Evolutionary conservation across 1,139 yeast genomes (phyloP), one percentile per base, ranked within the genome.

Genomic region (Suzukiozyma palmioleophila): DNA sequence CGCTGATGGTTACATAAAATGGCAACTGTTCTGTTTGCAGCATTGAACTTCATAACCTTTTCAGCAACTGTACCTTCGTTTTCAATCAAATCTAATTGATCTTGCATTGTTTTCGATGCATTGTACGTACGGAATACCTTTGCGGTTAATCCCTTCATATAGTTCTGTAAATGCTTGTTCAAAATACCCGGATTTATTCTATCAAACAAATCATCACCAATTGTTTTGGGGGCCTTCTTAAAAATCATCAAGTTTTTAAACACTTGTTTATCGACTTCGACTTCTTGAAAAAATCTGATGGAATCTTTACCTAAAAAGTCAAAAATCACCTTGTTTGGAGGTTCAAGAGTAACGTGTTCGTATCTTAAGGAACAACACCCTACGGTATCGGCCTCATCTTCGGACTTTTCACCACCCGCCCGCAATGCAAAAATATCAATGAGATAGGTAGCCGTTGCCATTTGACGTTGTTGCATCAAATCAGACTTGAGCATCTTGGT

Each of bases 341-440:
- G 96, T 51, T 78, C 79, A 44, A 90, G 69, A 1, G 94, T 84
- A 35, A 90, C 77, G 60, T 90, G 97, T 57, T 90, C 97, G 53
- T 69, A 90, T 52, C 97, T 69, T 49, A 90, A 73, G 1, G 97
- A 90, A 64, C 97, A 90, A 64, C 98, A 90, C 34, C 98, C 98
- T 34, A 90, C 98, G 1, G 98, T 90, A 59, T 92, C 98, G 2
- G 97, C 97, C 58, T 90, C 97, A 53, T 92, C 97, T 8, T 90
- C 97, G 13, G 94, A 87, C 60, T 90, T 90, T 63, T 92, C 97
- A 52, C 97, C 97, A 58, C 97, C 97, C 0, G 97, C 97, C 84
- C 97, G 86, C 47, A 92, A 74, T 0, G 97, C 97, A 57, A 89
- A 83, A n/a, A 83, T 79, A 66, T 92, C 98, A 56, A 92, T 90